phyloP scores from a whole-genome alignment of 306 rosid species.

The Cajanus cajan region DNA sequence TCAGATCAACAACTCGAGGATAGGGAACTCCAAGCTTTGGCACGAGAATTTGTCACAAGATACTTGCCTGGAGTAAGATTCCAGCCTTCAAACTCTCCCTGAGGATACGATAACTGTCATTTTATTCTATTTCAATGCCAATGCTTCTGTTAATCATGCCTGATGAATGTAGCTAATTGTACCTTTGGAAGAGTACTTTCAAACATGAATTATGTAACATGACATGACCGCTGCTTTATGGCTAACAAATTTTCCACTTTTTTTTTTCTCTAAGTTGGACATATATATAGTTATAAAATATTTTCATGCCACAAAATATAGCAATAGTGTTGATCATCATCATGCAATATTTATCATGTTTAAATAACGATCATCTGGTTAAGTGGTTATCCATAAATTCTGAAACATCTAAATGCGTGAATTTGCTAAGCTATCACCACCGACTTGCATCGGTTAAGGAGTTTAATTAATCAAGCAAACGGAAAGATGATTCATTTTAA shows the following conservation, averaged over 20 bases:
- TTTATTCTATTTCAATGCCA: neutral
- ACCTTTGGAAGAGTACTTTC: neutral
- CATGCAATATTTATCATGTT: neutral
- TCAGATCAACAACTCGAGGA: slow-evolving; percentile 44
- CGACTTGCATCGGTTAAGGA: neutral
- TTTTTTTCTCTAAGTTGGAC: neutral
- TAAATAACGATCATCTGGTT: neutral
- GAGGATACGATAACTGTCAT: neutral
- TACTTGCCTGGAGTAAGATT: slow-evolving; percentile 63
- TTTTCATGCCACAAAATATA: too few species aligned
- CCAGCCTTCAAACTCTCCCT: slow-evolving; percentile 49
- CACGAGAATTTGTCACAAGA: slow-evolving; percentile 60
- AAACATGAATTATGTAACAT: slow-evolving; percentile 23
- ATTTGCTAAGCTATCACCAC: neutral
- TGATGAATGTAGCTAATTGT: slow-evolving; percentile 1
- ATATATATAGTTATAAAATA: too few species aligned
- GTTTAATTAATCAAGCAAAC: neutral
- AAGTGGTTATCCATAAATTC: neutral
- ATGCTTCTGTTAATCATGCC: slow-evolving; percentile 7
- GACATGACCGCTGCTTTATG: neutral
- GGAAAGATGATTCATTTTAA: too few species aligned
- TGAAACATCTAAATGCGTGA: neutral
- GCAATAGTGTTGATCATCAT: too few species aligned
- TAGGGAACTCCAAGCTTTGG: slow-evolving; percentile 62
- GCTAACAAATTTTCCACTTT: neutral